Percentiles rank a stretch among this genome's conserved stretches.
Conservation (phyloP, 306 rosid genomes). For the Aeschynomene evenia region DNA sequence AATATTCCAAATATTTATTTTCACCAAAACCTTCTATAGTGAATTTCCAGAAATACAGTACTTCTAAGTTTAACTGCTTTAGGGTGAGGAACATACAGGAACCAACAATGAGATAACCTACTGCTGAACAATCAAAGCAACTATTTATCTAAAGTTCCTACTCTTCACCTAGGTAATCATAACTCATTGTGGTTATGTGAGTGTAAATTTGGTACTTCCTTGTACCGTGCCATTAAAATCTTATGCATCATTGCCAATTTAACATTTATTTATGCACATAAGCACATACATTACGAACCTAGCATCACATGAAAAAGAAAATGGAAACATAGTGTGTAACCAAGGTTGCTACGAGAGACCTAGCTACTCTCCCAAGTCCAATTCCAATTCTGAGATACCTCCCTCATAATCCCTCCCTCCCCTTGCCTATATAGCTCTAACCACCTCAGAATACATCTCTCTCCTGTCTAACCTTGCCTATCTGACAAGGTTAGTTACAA, state of each 20-base stretch:
- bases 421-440: no score
- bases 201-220: slow-evolving; percentile 6
- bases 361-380: no score
- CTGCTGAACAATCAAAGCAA: background rate
- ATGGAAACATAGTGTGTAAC: no score
- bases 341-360: no score
- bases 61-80: background rate
- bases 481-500: no score
- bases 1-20: background rate
- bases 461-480: no score
- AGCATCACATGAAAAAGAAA: no score
- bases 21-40: background rate
- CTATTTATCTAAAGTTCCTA: background rate
- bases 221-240: background rate
- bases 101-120: background rate
- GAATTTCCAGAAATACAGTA: background rate
- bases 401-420: no score
- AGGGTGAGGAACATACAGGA: background rate
- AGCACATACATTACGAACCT: no score
- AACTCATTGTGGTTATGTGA: background rate
- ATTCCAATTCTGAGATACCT: no score
- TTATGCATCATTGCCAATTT: background rate
- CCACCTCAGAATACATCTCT: no score
- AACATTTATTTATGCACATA: background rate
- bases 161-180: background rate